Evolutionary conservation across 768 basidiomycete genomes (phyloP).

Genomic region (Sistotremastrum niveocremeum): DNA sequence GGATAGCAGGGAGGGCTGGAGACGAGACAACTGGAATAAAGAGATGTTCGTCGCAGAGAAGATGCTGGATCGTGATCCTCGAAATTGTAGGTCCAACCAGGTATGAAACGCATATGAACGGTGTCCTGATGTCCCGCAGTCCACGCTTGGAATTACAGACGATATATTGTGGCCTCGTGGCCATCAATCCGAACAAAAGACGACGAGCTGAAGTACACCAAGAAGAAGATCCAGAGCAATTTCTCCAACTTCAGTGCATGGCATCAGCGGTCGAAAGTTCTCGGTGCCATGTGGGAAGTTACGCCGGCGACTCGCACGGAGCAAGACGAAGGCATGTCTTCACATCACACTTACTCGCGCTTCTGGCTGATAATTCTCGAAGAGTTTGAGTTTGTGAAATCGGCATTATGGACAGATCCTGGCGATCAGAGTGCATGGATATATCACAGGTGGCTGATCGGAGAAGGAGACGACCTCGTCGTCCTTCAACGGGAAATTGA

Average conservation of each 20-base stretch:
- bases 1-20: slow-evolving; percentile 50
- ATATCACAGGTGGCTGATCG: slow-evolving; percentile 96
- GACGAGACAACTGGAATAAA: slow-evolving; percentile 63
- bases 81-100: slow-evolving; percentile 62
- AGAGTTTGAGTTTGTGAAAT: slow-evolving; percentile 90
- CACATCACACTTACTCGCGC: neutral
- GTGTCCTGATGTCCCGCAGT: slow-evolving; percentile 32
- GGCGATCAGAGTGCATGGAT: slow-evolving; percentile 96
- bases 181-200: slow-evolving; percentile 39
- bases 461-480: slow-evolving; percentile 44
- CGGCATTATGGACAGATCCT: slow-evolving; percentile 95
- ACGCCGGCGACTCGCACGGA: slow-evolving; percentile 35
- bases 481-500: slow-evolving; percentile 62
- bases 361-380: neutral
- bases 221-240: slow-evolving; percentile 80
- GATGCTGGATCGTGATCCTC: slow-evolving; percentile 80
- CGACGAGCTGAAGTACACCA: slow-evolving; percentile 78
- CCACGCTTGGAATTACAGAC: slow-evolving; percentile 88
- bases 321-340: neutral
- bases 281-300: slow-evolving; percentile 47
- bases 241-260: slow-evolving; percentile 98
- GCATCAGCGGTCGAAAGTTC: slow-evolving; percentile 89
- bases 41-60: slow-evolving; percentile 84
- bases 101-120: too few species aligned
- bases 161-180: slow-evolving; percentile 68